Evolutionary conservation across 2,329 filamentous ascomycete genomes (phyloP), one percentile per base, ranked within the genome.

Genomic region (Colletotrichum chlorophyti): DNA sequence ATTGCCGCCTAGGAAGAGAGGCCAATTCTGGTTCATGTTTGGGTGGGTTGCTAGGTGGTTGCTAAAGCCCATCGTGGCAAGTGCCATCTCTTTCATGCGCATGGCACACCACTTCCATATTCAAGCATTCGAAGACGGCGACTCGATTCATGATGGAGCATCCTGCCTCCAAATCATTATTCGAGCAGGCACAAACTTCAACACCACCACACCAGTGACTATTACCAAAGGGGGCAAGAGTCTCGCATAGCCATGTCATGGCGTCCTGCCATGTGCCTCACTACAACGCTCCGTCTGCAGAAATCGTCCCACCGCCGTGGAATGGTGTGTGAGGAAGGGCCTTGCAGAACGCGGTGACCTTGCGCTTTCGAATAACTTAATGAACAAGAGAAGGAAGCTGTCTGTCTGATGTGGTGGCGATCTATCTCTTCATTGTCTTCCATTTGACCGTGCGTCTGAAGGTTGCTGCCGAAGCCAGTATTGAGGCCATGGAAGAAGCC

Each of bases 391-490:
- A n/a, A n/a, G n/a, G n/a, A n/a, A n/a, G n/a, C n/a, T n/a, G n/a
- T 51, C 17, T 8, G 23, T 46, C 38, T 48, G 47, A 40, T 12
- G n/a, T 46, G 32, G 47, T 40, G 53, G 48, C 17, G 37, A n/a
- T n/a, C n/a, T n/a, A n/a, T n/a, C n/a, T n/a, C n/a, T n/a, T n/a
- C n/a, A n/a, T n/a, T 57, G 38, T 38, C n/a, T 58, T 41, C 21
- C 31, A 21, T 38, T 51, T 29, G n/a, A n/a, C 17, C 17, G 26
- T 32, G 26, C 38, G 19, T 57, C 41, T 24, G 21, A 35, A 41
- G 24, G 14, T 8, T 27, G 27, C 11, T 15, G 31, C 37, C 35
- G 35, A 54, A 35, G 50, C 50, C n/a, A n/a, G n/a, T n/a, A n/a
- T n/a, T n/a, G n/a, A n/a, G n/a, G n/a, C n/a, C n/a, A n/a, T n/a